Evolutionary conservation across 2,329 filamentous ascomycete genomes (phyloP).

Genomic region (Cladophialophora carrionii): DNA sequence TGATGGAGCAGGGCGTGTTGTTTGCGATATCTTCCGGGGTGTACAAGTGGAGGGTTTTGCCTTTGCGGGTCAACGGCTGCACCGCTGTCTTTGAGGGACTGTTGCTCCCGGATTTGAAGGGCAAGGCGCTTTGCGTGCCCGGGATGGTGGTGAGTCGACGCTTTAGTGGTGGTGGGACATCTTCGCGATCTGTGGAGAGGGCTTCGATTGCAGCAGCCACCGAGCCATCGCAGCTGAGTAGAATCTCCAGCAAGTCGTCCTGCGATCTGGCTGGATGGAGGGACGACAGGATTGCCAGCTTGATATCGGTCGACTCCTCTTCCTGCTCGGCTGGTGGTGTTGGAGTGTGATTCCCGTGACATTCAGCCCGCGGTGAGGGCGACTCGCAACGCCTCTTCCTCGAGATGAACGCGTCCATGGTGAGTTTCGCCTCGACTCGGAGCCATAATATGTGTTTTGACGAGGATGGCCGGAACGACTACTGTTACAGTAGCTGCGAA

Average conservation of each 20-base stretch:
- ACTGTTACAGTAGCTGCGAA: neutral
- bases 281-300: slow-evolving; percentile 80
- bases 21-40: slow-evolving; percentile 77
- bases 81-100: slow-evolving; percentile 43
- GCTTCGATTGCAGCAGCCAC: slow-evolving; percentile 66
- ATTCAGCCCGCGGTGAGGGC: slow-evolving; percentile 18
- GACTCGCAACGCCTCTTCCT: slow-evolving; percentile 44
- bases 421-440: slow-evolving; percentile 32
- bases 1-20: slow-evolving; percentile 86
- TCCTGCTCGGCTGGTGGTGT: slow-evolving; percentile 44
- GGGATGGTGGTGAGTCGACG: slow-evolving; percentile 44
- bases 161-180: slow-evolving; percentile 40
- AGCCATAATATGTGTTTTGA: slow-evolving; percentile 33
- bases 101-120: slow-evolving; percentile 41
- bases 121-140: slow-evolving; percentile 67
- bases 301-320: slow-evolving; percentile 85
- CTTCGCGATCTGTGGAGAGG: slow-evolving; percentile 48
- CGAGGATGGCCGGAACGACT: neutral
- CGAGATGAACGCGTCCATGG: slow-evolving; percentile 49
- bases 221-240: slow-evolving; percentile 77
- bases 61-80: slow-evolving; percentile 68
- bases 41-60: slow-evolving; percentile 81
- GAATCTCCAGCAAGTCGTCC: slow-evolving; percentile 72
- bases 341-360: neutral
- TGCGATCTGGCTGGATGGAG: slow-evolving; percentile 68